Conservation (phyloP, 805 yeast species). For the Myxozyma monticola region DNA sequence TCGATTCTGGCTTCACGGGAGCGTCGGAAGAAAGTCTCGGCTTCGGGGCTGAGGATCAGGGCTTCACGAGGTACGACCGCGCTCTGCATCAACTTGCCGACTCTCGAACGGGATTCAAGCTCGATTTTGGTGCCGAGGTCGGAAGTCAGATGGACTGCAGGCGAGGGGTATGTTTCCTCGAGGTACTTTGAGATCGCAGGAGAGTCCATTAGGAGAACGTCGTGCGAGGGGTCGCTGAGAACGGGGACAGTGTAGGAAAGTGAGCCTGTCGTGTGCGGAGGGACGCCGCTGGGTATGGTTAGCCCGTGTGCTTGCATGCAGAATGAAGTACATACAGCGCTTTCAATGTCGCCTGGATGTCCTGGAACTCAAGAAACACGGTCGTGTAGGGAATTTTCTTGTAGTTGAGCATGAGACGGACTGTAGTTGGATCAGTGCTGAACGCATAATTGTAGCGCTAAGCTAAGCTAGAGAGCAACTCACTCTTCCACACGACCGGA, state of each 20-base stretch:
- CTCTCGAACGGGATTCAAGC: not conserved
- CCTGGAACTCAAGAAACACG: slow-evolving; percentile 4
- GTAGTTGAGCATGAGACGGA: slow-evolving; percentile 7
- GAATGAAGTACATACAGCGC: slow-evolving; percentile 2
- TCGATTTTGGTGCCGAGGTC: slow-evolving; percentile 2
- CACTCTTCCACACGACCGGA: slow-evolving; percentile 4
- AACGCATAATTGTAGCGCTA: too few relatives aligned
- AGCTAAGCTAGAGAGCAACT: too few relatives aligned
- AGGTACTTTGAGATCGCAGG: slow-evolving; percentile 1
- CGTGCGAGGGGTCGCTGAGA: not conserved
- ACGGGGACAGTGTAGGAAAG: slow-evolving; percentile 4
- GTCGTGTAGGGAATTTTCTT: slow-evolving; percentile 5
- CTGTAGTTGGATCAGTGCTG: too few relatives aligned
- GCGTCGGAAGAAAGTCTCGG: slow-evolving; percentile 1
- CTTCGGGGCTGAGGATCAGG: not conserved
- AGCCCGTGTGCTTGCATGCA: too few relatives aligned
- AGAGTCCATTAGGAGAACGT: not conserved
- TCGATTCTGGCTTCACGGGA: slow-evolving; percentile 2
- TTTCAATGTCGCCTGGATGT: slow-evolving; percentile 4
- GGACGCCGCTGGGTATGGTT: too few relatives aligned
- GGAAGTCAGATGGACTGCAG: not conserved
- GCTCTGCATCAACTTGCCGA: not conserved
- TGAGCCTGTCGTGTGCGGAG: not conserved
- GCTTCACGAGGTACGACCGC: slow-evolving; percentile 3
- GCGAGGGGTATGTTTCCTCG: slow-evolving; percentile 1